Percentiles rank a stretch among this genome's conserved stretches.
phyloP scores from a whole-genome alignment of 257 asterid species.

The Solanum tarapatanum region DNA sequence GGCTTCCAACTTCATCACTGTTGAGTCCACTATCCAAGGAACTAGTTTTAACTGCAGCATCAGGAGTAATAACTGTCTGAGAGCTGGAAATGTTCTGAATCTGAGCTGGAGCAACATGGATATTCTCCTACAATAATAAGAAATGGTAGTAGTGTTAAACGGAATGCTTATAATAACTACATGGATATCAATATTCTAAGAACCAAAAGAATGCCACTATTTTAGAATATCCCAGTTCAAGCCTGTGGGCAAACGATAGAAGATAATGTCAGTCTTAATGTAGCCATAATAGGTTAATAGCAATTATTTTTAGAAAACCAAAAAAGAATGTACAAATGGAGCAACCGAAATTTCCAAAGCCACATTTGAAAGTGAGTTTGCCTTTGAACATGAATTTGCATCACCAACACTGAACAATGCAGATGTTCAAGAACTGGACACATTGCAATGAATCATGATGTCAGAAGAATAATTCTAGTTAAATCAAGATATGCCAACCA shows the following conservation, averaged over 20 bases:
- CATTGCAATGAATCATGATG: not conserved
- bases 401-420: not conserved
- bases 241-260: not conserved
- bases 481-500: not conserved
- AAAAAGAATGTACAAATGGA: not conserved
- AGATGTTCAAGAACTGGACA: not conserved
- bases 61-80: not conserved
- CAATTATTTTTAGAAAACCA: not conserved
- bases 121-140: not conserved
- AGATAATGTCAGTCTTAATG: not conserved
- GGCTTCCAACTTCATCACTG: not conserved
- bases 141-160: not conserved
- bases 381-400: not conserved
- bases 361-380: not conserved
- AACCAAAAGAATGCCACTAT: not conserved
- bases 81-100: not conserved
- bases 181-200: not conserved
- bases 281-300: not conserved
- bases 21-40: not conserved
- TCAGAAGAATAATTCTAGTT: not conserved
- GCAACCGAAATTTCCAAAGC: not conserved
- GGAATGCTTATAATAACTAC: not conserved
- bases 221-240: not conserved
- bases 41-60: constrained; percentile 4
- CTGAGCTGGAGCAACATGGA: not conserved